Base-by-base conservation (phyloP, 73 alveolate species). In the Paramecium bursaria region DNA sequence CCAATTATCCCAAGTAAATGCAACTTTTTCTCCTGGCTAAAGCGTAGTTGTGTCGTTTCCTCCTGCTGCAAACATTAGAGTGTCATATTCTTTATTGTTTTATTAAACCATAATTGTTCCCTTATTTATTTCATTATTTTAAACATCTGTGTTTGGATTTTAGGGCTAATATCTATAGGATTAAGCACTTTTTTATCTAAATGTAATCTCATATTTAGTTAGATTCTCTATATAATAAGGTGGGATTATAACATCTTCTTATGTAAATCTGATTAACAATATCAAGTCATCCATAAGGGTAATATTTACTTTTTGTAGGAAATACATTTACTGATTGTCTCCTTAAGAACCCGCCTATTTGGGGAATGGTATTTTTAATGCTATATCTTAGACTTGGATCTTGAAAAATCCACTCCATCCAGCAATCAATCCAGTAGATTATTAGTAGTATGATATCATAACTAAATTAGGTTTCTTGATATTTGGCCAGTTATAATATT, bases 1-100 rank as follows among this genome's bases (percentile, higher is more conserved):
- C 89, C 89, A 79, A 42, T 79, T 51, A 79, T 79, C 89, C 89
- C 89, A 79, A 54, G 89, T 79, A 39, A 79, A 79, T 25, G 85
- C 76, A 11, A 50, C 53, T 23, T 46, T 67, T 42, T 67, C 82
- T 15, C 82, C 82, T 9, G 82, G 82, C 44, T 67, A 42, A 11
- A 67, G 50, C 10, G 49, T 21, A 4, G 82, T 67, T 21, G 44
- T 47, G 33, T 67, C 82, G 44, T 42, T 67, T 33, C 82, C 82
- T 7, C 82, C 82, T 15, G 82, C 82, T 25, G 82, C 33, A 67
- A 67, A 67, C 10, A 19, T 17, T 2, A 67, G 33, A 39, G 35
- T 25, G 27, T 67, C 60, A 2, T 67, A 67, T 39, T 67, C 82
- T 42, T 33, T 21, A 67, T 44, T 31, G 2, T 25, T 42, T 17